Percentiles rank a stretch among this genome's conserved stretches.
These are phyloP conservation scores for Aegilops umbellulata DNA, from an alignment of 176 grass and related monocot species.

Conservation along the genomic window DNA sequence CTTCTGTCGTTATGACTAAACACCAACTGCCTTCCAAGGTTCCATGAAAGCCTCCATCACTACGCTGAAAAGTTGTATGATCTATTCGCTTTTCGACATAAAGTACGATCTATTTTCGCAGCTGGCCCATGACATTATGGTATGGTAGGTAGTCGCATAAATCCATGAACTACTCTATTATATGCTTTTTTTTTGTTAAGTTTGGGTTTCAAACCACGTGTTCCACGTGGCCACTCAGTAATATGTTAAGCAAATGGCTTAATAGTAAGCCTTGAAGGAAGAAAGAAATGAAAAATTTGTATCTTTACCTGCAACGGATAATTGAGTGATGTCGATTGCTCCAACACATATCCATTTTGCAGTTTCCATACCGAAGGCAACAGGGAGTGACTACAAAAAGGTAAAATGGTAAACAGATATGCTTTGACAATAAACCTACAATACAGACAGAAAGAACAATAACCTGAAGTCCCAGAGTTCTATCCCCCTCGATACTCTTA, in stretches of 20 bases:
- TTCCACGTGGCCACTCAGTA: neutral
- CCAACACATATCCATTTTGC: slow-evolving; percentile 99
- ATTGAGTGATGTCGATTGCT: slow-evolving; percentile 93
- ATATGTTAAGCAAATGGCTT: neutral
- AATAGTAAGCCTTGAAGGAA: slow-evolving; percentile 1
- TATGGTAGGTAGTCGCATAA: neutral
- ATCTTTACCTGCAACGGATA: slow-evolving; percentile 74
- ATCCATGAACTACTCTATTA: neutral
- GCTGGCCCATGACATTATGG: neutral
- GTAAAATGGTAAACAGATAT: slow-evolving; percentile 8
- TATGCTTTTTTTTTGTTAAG: too few species aligned
- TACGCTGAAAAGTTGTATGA: neutral
- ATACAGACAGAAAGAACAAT: slow-evolving; percentile 10
- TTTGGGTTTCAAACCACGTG: too few species aligned
- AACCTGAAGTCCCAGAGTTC: slow-evolving; percentile 68
- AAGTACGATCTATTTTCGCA: neutral
- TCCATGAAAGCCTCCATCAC: neutral
- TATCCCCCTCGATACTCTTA: slow-evolving; percentile 78
- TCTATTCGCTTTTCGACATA: neutral
- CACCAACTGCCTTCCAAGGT: neutral
- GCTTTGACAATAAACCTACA: neutral
- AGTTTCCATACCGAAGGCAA: slow-evolving; percentile 91
- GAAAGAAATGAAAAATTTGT: neutral
- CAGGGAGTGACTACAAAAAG: slow-evolving; percentile 75
- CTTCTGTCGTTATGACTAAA: neutral